Base-by-base conservation (phyloP, 805 yeast genomes). In the Pichia thaimueangensis region DNA sequence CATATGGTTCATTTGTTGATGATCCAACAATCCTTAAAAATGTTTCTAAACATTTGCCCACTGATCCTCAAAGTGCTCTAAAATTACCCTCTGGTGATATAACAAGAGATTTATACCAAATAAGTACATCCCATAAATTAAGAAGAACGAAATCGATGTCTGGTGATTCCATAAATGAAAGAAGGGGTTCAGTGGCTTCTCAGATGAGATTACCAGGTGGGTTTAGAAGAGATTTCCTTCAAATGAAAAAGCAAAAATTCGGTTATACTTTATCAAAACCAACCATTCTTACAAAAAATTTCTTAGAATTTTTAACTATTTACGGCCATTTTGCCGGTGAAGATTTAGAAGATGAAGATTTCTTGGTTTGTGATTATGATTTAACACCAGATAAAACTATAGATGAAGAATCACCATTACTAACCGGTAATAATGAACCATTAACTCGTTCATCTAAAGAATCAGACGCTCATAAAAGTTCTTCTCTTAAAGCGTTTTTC, bases 291-390 rank as follows among this genome's bases (percentile, higher is more conserved):
- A 79, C 94, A 1, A 72, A 77, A 45, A 85, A 84, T 59, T 85
- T 85, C 49, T 68, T 84, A 51, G 93, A 85, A 58, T 85, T 85
- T 55, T 65, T 85, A 35, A 79, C 84, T 48, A 70, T 85, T 7
- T 85, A 85, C 60, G 94, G 94, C 6, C 91, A 85, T 65, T 85
- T 85, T 62, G 93, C 93, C 2, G 94, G 94, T 57, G 93, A 84
- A 60, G 76, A 80, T 30, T 70, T 84, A 41, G 91, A 82, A 53
- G 83, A 78, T 54, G 80, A 74, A 42, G 88, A 79, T 54, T 74
- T 45, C 52, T 68, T 64, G 57, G 74, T 76, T 1, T 75, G 79
- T 48, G 74, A 70, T 46, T 74, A 70, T 48, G 51, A 50, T 13
- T 60, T 39, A 16, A 39, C 15, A 21, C 19, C 62, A 1, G 35